Evolutionary conservation across 148 eudicot genomes (phyloP).

Genomic region (Rhododendron kiyosumense): DNA sequence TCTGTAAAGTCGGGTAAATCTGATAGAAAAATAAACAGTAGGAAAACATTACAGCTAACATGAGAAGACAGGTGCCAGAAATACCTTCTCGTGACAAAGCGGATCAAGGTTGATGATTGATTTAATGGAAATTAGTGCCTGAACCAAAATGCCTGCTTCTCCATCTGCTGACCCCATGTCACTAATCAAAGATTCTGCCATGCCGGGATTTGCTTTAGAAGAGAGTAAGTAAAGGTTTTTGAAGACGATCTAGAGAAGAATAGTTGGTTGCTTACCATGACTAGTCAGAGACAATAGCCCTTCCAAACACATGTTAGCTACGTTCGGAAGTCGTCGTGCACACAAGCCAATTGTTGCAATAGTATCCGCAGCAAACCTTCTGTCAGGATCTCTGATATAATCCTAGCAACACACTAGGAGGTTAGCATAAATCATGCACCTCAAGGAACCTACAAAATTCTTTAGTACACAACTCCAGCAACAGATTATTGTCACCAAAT

Average conservation of each 20-base stretch:
- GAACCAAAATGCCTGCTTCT: constrained; percentile 70
- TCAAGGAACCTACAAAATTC: constrained; percentile 2
- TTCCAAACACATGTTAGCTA: constrained; percentile 67
- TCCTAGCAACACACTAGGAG: constrained; percentile 50
- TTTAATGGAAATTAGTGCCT: constrained; percentile 76
- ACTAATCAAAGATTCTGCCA: constrained; percentile 43
- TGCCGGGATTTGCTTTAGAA: constrained; percentile 5
- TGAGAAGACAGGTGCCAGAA: constrained; percentile 11
- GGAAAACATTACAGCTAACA: neutral
- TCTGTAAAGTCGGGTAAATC: neutral
- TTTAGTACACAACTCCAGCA: neutral
- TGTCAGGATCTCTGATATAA: constrained; percentile 89
- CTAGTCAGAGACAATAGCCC: constrained; percentile 58
- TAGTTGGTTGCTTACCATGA: constrained; percentile 44
- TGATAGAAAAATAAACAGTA: neutral
- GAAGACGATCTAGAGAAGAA: constrained; percentile 6
- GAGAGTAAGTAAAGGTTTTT: neutral
- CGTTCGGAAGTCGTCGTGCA: constrained; percentile 61
- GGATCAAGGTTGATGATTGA: constrained; percentile 76
- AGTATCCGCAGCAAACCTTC: constrained; percentile 93
- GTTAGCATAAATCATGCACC: constrained; percentile 19
- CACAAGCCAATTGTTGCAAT: constrained; percentile 95
- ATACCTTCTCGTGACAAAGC: constrained; percentile 67
- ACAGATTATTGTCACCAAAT: neutral
- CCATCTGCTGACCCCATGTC: constrained; percentile 40